These are phyloP conservation scores for Solanum rostratum DNA, from an alignment of 257 asterid genomes.

Conservation along the genomic window DNA sequence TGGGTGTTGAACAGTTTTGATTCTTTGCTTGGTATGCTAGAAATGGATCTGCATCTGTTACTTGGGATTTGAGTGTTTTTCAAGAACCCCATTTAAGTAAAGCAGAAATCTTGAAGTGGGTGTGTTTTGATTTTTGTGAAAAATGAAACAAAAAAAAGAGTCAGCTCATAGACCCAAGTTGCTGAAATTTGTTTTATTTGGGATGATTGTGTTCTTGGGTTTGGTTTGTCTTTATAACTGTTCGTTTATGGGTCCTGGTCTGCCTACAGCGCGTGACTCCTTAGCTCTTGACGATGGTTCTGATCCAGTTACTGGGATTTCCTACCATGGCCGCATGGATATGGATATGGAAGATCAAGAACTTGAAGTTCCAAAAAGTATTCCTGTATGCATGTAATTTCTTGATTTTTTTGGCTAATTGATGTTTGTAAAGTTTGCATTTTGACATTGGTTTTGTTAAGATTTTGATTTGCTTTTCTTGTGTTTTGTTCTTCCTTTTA, in stretches of 20 bases:
- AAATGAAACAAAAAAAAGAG: slow-evolving; percentile 44
- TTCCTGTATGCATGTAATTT: slow-evolving; percentile 47
- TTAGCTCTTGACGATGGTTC: slow-evolving; percentile 29
- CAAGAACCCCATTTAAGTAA: background rate
- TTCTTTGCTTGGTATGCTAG: slow-evolving; percentile 28
- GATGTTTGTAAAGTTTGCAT: background rate
- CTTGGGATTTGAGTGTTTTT: background rate
- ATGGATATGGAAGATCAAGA: slow-evolving; percentile 56
- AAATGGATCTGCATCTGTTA: slow-evolving; percentile 28
- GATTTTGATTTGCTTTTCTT: background rate
- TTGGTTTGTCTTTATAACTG: slow-evolving; percentile 56
- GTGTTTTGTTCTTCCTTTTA: background rate
- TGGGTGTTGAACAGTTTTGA: background rate
- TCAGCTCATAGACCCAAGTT: slow-evolving; percentile 19
- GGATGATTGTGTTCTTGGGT: slow-evolving; percentile 44
- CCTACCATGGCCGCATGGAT: slow-evolving; percentile 18
- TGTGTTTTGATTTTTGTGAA: background rate
- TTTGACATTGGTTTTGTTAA: background rate
- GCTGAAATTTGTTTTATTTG: slow-evolving; percentile 38
- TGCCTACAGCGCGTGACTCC: slow-evolving; percentile 45
- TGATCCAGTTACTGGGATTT: slow-evolving; percentile 42
- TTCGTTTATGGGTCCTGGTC: slow-evolving; percentile 35
- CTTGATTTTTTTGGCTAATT: background rate
- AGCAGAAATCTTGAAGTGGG: background rate
- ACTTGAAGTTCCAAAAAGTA: slow-evolving; percentile 42